These are phyloP conservation scores for Hibiscus syriacus DNA, from an alignment of 345 rosid genomes.

Conservation along the genomic window DNA sequence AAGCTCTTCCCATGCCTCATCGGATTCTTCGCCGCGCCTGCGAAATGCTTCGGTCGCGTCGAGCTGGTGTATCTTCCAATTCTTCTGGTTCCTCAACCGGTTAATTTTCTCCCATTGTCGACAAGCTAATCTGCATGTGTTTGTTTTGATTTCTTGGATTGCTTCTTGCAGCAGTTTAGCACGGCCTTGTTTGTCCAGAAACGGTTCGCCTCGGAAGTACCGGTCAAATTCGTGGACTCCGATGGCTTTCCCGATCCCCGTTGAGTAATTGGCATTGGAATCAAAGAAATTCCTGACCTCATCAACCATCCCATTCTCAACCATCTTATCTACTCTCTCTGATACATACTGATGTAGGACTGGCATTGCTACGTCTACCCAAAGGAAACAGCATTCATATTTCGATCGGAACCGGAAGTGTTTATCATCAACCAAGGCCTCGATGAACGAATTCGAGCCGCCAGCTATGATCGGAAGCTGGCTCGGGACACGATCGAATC, in stretches of 20 bases:
- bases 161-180: slow-evolving; percentile 35
- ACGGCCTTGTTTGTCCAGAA: slow-evolving; percentile 3
- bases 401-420: slow-evolving; percentile 24
- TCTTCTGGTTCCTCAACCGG: slow-evolving; percentile 35
- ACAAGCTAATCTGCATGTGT: slow-evolving; percentile 42
- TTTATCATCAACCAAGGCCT: slow-evolving; percentile 42
- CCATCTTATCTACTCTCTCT: slow-evolving; percentile 70
- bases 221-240: background rate
- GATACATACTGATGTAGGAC: slow-evolving; percentile 38
- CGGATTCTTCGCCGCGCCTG: slow-evolving; percentile 29
- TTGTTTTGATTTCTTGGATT: slow-evolving; percentile 43
- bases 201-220: background rate
- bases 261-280: slow-evolving; percentile 18
- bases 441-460: slow-evolving; percentile 70
- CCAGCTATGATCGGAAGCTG: slow-evolving; percentile 68
- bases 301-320: slow-evolving; percentile 53
- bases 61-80: slow-evolving; percentile 59
- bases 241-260: background rate
- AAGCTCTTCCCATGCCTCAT: slow-evolving; percentile 57
- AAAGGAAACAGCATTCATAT: slow-evolving; percentile 54
- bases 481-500: slow-evolving; percentile 39
- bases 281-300: slow-evolving; percentile 48
- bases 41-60: slow-evolving; percentile 60
- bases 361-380: slow-evolving; percentile 68
- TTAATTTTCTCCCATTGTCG: slow-evolving; percentile 62